Base-by-base conservation (phyloP, 2,329 filamentous ascomycete genomes). In the Sclerotinia nivalis region DNA sequence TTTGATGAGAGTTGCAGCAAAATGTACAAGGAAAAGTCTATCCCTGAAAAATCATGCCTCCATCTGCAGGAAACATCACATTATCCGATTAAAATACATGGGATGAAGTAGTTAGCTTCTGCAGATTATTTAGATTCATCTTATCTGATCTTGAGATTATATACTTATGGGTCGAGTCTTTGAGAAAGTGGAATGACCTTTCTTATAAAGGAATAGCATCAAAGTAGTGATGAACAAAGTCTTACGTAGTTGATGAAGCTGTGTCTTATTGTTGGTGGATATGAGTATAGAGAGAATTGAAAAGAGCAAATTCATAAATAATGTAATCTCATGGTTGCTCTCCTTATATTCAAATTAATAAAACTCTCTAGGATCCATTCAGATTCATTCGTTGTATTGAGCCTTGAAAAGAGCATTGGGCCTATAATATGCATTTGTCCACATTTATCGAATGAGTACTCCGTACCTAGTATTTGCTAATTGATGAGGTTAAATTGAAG, bases 121-220 rank as follows among this genome's bases (percentile, higher is more conserved):
- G 20, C 56, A 60, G 37, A 18, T 20, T 3, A 25, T 43, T 10
- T 22, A 25, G 56, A 59, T 60, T n/a, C 56, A 13, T 28, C 56
- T 60, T 60, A 60, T 60, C 56, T 60, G 56, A 60, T 60, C 56
- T 45, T 45, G 37, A 60, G 56, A 59, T 59, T 43, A 10, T 13
- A 8, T 18, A 15, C 43, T n/a, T 7, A 7, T 55, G 52, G 5
- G 4, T 20, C 40, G n/a, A 15, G 4, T 15, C 13, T 28, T 40
- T 28, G 56, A 43, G 56, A 28, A 13, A 28, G 37, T 43, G 56
- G 37, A 28, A 28, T 45, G 56, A 2, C 1, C 10, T 28, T 60
- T 45, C 37, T 45, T 1, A 60, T 8, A 28, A 45, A 60, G 56
- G 56, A 60, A 54, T 50, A 50, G 49, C n/a, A 28, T 12, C 15